Base-by-base conservation (phyloP, 768 basidiomycete genomes). In the Leccinum uliginosum region DNA sequence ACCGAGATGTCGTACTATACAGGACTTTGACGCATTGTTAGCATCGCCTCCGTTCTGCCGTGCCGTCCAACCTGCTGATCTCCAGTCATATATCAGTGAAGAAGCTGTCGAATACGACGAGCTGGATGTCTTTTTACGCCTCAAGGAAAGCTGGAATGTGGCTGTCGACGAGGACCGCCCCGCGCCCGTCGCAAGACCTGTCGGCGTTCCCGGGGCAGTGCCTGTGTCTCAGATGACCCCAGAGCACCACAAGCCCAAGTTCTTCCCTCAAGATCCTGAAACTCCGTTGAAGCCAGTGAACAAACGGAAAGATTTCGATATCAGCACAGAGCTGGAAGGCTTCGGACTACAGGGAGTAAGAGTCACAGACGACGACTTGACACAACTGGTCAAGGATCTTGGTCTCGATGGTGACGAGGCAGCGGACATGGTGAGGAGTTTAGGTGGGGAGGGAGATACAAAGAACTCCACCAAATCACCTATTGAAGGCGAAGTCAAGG, bases 41-140 rank as follows among this genome's bases (percentile, higher is more conserved):
- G 87, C 66, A 55, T 53, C 49, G 19, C 59, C 35, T 35, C 58
- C 2, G n/a, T 32, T 35, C 50, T 43, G 9, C 48, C 52, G 10
- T 23, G 15, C 38, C 14, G 43, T 50, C 53, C 43, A 53, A 29
- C 50, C 24, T 34, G 48, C 61, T 58, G 50, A 53, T 43, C 44
- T 62, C 54, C 40, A 45, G n/a, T 38, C 47, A 32, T 0, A 32
- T 0, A 46, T 24, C 59, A 92, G 90, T 60, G 92, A 93, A 75
- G 88, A 89, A 63, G 90, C 92, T 8, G 91, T 92, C 30, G 91
- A 93, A 72, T 83, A 80, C 65, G 81, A 75, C 58, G 87, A 89
- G 60, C 82, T 93, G 23, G 82, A 85, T 29, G 72, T 64, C 1
- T 93, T 90, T 73, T 75, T 93, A 30, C 82, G 87, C 14, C 78